Percentiles rank a stretch among this genome's conserved stretches.
These are phyloP conservation scores for Staphylotrichum tortipilum DNA, from an alignment of 495 filamentous ascomycete genomes.

Conservation along the genomic window DNA sequence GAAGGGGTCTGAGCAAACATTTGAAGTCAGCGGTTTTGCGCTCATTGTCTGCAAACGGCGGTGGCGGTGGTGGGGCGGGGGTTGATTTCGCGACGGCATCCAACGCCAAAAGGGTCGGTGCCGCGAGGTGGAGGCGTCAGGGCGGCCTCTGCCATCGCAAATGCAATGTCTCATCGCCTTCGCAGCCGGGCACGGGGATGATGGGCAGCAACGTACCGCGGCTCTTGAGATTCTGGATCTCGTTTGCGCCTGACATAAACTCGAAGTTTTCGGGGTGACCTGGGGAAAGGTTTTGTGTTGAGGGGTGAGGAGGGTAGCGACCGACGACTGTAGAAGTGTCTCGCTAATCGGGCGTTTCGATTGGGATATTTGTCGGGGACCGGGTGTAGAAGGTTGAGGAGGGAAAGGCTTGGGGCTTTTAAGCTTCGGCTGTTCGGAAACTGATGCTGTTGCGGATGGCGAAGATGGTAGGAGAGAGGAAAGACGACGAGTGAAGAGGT, in stretches of 20 bases:
- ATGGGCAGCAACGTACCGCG: constrained; percentile 62
- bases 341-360: constrained; percentile 19
- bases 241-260: constrained; percentile 98
- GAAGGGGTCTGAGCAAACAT: constrained; percentile 76
- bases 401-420: neutral
- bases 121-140: too few relatives aligned
- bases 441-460: constrained; percentile 23
- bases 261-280: constrained; percentile 46
- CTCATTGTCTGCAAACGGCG: neutral
- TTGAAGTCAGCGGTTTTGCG: constrained; percentile 11
- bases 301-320: constrained; percentile 33
- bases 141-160: neutral
- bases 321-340: constrained; percentile 35
- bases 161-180: neutral
- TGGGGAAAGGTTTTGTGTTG: constrained; percentile 36
- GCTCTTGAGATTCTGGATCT: constrained; percentile 82
- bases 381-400: neutral
- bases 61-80: too few relatives aligned
- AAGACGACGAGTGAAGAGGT: constrained; percentile 13
- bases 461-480: constrained; percentile 16
- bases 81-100: too few relatives aligned
- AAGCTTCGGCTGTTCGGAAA: constrained; percentile 8
- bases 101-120: too few relatives aligned
- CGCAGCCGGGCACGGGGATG: neutral
- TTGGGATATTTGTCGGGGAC: constrained; percentile 5